Evolutionary conservation across 305 asterid genomes (phyloP).

Genomic region (Fraxinus velutina): DNA sequence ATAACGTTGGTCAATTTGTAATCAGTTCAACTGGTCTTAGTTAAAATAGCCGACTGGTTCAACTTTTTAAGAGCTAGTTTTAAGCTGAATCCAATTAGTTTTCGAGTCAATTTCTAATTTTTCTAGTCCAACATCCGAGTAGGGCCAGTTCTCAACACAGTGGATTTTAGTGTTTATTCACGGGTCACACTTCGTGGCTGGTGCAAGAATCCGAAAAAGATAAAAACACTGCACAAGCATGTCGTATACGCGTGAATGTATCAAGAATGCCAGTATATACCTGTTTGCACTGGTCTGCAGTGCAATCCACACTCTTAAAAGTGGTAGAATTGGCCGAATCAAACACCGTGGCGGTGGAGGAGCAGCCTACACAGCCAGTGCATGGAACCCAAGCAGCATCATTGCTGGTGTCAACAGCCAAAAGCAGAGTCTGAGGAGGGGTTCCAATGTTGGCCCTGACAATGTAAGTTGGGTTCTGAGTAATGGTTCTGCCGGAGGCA

Average conservation of each 20-base stretch:
- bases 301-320: conserved; percentile 56
- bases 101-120: neutral
- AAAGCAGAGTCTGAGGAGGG: conserved; percentile 57
- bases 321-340: conserved; percentile 50
- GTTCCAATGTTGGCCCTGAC: conserved; percentile 65
- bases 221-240: neutral
- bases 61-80: neutral
- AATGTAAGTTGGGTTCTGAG: conserved; percentile 76
- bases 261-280: conserved; percentile 22
- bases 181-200: conserved; percentile 15
- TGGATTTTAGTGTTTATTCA: conserved; percentile 19
- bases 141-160: neutral
- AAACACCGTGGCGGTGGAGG: conserved; percentile 38
- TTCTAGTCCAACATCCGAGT: neutral
- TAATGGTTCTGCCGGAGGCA: conserved; percentile 65
- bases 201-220: conserved; percentile 3
- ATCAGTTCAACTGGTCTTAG: neutral
- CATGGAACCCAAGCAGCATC: conserved; percentile 82
- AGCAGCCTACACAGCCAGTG: conserved; percentile 67
- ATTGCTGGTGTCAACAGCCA: conserved; percentile 81
- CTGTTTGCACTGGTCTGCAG: conserved; percentile 60
- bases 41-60: neutral
- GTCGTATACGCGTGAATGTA: conserved; percentile 19
- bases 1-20: neutral
- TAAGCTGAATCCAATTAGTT: neutral